Base-by-base conservation (phyloP, 768 basidiomycete genomes). In the Kwoniella sp. region DNA sequence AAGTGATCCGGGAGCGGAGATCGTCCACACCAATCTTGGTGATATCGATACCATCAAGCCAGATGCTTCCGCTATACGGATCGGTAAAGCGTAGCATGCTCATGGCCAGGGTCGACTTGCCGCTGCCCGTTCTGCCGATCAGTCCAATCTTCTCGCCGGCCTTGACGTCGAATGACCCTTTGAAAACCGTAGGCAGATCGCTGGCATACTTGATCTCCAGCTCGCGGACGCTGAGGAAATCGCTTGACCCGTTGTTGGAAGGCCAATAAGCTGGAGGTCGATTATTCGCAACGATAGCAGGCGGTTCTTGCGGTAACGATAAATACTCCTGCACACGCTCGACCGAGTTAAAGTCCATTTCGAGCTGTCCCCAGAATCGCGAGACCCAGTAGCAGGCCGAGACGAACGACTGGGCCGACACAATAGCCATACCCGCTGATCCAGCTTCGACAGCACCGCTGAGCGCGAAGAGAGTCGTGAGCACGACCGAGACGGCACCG, bases 221-320 rank as follows among this genome's bases (percentile, higher is more conserved):
- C 56, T 90, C 80, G 60, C 90, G 84, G 0, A 88, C 86, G 1
- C 75, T 73, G 26, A 95, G 64, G 22, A 92, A 76, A 3, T 78
- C 67, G 25, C 83, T 77, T 7, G 80, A 76, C 42, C 70, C 80
- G 15, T 83, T 78, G 52, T 79, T 83, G 0, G 89, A 89, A 0
- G 91, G 91, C 91, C 91, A 95, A 65, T 91, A 91, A 0, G 90
- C 91, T 0, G 91, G 91, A 1, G 84, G 85, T 6, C 87, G 81
- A 50, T 80, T 81, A 0, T 80, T 79, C 59, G 89, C 84, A 42
- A 90, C 84, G 52, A 85, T 66, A 0, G 84, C 79, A 2, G 88
- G 83, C 0, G 91, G 86, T 67, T 93, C 89, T 70, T 89, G 88
- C 0, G 89, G 89, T 5, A 95, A 79, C 45, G 88, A 82, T 22